Base-by-base conservation (phyloP, 352 stramenopile genomes). In the Halophytophthora batemanensis region DNA sequence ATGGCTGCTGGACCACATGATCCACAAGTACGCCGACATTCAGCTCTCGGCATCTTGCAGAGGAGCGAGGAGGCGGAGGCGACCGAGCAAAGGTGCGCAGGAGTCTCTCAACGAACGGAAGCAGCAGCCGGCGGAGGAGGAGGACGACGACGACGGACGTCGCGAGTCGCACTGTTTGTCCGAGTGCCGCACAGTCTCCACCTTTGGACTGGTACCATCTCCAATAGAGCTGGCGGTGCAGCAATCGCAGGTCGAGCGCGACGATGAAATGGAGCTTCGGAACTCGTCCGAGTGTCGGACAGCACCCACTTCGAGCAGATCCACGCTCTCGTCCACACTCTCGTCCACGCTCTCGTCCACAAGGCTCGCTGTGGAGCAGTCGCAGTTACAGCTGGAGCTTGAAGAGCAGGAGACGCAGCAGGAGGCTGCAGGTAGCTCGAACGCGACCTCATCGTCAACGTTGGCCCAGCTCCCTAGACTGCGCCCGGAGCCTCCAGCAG, bases 1-100 rank as follows among this genome's bases (percentile, higher is more conserved):
- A n/a, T n/a, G n/a, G n/a, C 61, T 67, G 21, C 38, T 71, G 34
- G 58, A 64, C 49, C 50, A 61, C n/a, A 71, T 71, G 62, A 60
- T 71, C 37, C 44, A 51, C 40, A 71, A 67, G 37, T 71, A 71
- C 53, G 47, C 49, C 7, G 50, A 71, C 38, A 71, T 67, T 51
- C 63, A 50, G 25, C 33, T 70, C 18, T 49, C 57, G 6, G 31
- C 47, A 6, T 45, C 48, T 34, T 58, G 36, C 28, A 59, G 45
- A 34, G 39, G 46, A 39, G 48, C 50, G 37, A 33, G 25, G 25
- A 31, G 40, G 37, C 45, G 63, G 47, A 71, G 58, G 58, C 52
- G 53, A 6, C 29, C 11, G 31, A 45, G 39, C 39, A 54, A 35
- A 55, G 51, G 43, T 39, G 19, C 49, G 22, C 43, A 46, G 25